These are phyloP conservation scores for Mortierella claussenii DNA, from an alignment of 192 early-diverging fungal species.

Conservation along the genomic window DNA sequence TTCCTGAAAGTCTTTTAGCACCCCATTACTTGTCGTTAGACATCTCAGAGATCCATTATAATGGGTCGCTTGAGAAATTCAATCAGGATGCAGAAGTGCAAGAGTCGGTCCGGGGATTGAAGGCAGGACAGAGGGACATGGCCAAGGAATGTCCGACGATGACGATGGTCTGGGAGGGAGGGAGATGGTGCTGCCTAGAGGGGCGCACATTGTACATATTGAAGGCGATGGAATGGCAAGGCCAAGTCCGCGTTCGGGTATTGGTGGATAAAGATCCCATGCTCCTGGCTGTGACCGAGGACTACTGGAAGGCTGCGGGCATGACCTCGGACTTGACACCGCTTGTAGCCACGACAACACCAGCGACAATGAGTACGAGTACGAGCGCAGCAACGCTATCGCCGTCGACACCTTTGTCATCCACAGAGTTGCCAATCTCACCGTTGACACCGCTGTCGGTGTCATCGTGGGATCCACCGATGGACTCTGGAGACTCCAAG, in stretches of 20 bases:
- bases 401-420: background rate
- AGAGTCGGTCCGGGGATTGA: conserved; percentile 16
- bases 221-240: conserved; percentile 33
- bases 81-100: conserved; percentile 28
- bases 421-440: background rate
- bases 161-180: conserved; percentile 51
- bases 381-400: background rate
- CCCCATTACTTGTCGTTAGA: conserved; percentile 33
- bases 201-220: conserved; percentile 50
- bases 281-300: conserved; percentile 39
- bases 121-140: conserved; percentile 34
- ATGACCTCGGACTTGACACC: conserved; percentile 12
- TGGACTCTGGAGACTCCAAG: background rate
- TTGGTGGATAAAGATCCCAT: conserved; percentile 46
- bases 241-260: conserved; percentile 39
- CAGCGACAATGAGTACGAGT: background rate
- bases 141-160: conserved; percentile 46
- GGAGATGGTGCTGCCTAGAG: conserved; percentile 50
- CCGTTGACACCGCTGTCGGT: background rate
- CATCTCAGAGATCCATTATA: conserved; percentile 43
- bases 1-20: background rate
- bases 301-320: conserved; percentile 44
- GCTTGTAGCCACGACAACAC: background rate
- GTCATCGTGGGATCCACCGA: background rate
- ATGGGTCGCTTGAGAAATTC: conserved; percentile 26